Conservation (phyloP, 768 basidiomycete species). For the Lentinula raphanica region DNA sequence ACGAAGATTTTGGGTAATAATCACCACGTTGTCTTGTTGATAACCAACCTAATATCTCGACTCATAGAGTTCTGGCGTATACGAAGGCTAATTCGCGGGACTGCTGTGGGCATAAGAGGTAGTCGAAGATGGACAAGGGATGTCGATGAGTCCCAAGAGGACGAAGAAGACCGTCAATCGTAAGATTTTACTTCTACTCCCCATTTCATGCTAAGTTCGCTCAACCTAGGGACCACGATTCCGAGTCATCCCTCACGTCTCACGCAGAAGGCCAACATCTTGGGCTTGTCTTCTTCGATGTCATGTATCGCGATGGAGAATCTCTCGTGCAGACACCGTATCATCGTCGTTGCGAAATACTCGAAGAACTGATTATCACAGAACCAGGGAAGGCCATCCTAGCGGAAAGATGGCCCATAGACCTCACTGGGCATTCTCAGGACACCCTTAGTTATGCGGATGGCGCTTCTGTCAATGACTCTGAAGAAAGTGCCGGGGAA, state of each 20-base stretch:
- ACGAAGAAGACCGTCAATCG: neutral
- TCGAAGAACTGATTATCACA: constrained; percentile 51
- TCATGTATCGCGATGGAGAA: constrained; percentile 62
- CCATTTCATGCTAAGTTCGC: neutral
- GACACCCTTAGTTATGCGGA: constrained; percentile 6
- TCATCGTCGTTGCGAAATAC: constrained; percentile 46
- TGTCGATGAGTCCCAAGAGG: constrained; percentile 8
- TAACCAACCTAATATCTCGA: neutral
- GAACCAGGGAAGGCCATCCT: constrained; percentile 63
- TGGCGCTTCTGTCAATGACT: neutral
- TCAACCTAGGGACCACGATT: neutral
- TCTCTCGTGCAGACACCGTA: constrained; percentile 58
- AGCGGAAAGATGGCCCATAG: constrained; percentile 48
- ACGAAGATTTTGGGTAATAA: constrained; percentile 32
- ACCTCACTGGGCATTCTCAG: constrained; percentile 21
- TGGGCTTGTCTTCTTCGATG: constrained; percentile 83
- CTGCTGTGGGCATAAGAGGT: constrained; percentile 50
- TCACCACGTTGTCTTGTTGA: too few relatives aligned
- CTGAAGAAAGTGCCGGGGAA: constrained; percentile 14
- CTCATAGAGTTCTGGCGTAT: constrained; percentile 72
- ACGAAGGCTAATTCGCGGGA: constrained; percentile 49
- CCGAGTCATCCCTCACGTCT: constrained; percentile 22
- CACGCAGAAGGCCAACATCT: constrained; percentile 46
- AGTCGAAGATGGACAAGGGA: constrained; percentile 16
- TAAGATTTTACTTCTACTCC: neutral